These are phyloP conservation scores for Paramarasmius palmivorus DNA, from an alignment of 1,284 basidiomycete species.

Conservation along the genomic window DNA sequence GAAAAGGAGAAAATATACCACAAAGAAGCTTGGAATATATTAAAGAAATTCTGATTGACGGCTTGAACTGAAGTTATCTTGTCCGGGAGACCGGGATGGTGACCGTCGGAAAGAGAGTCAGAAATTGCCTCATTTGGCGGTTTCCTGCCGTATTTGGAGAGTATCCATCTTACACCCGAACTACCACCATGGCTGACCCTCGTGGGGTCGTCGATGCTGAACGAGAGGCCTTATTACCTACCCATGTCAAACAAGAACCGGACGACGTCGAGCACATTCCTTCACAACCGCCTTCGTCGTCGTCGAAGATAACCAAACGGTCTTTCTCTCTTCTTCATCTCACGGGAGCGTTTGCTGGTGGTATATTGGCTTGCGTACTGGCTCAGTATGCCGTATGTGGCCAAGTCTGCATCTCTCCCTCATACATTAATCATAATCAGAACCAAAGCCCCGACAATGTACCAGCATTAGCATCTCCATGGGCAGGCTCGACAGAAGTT, in stretches of 20 bases:
- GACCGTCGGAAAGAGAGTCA: too few relatives aligned
- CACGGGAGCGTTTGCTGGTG: constrained; percentile 43
- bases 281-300: constrained; percentile 12
- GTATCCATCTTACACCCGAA: background rate
- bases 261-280: constrained; percentile 14
- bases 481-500: constrained; percentile 68
- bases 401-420: constrained; percentile 8
- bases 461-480: constrained; percentile 49
- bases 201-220: constrained; percentile 26
- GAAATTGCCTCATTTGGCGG: background rate
- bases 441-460: constrained; percentile 10
- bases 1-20: too few relatives aligned
- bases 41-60: background rate
- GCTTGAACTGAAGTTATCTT: background rate
- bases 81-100: too few relatives aligned
- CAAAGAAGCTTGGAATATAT: too few relatives aligned
- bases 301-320: constrained; percentile 16
- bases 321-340: constrained; percentile 37
- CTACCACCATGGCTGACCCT: constrained; percentile 6
- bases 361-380: constrained; percentile 41
- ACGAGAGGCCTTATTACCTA: constrained; percentile 36
- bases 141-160: background rate
- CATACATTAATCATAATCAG: constrained; percentile 1
- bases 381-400: constrained; percentile 42
- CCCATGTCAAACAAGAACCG: constrained; percentile 21